Percentiles rank a stretch among this genome's conserved stretches.
Conservation (phyloP, 192 early-diverging fungal species). For the Pilaira anomala region DNA sequence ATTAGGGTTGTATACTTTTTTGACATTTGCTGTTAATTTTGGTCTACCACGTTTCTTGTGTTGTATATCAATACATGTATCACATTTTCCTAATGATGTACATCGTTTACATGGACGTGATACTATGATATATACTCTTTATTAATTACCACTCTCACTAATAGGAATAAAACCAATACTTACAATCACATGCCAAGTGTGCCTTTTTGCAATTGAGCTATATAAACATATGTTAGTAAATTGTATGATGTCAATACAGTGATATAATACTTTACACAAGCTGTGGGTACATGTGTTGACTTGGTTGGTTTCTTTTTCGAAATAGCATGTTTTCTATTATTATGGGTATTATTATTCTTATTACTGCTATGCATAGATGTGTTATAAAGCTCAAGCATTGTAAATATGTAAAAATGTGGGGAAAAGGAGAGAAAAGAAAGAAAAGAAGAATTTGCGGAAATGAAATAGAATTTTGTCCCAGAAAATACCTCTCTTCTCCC, state of each 20-base stretch:
- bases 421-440: too few relatives aligned
- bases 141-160: background rate
- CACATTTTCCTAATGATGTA: conserved; percentile 64
- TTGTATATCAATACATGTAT: conserved; percentile 79
- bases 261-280: conserved; percentile 51
- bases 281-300: conserved; percentile 74
- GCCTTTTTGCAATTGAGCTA: conserved; percentile 79
- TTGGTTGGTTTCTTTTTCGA: conserved; percentile 47
- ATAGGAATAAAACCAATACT: conserved; percentile 29
- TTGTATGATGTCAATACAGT: background rate
- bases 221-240: background rate
- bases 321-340: too few relatives aligned
- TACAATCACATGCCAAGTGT: conserved; percentile 84
- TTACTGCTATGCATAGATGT: too few relatives aligned
- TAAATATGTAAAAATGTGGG: too few relatives aligned
- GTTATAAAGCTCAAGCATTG: too few relatives aligned
- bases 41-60: conserved; percentile 87
- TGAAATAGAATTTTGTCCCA: too few relatives aligned
- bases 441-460: too few relatives aligned
- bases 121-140: conserved; percentile 35
- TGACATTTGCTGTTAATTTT: conserved; percentile 39
- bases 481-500: too few relatives aligned
- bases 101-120: conserved; percentile 81
- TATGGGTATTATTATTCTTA: too few relatives aligned
- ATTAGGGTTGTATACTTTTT: background rate